Conservation (phyloP, 768 basidiomycete species). For the Hygrocybe punicea region DNA sequence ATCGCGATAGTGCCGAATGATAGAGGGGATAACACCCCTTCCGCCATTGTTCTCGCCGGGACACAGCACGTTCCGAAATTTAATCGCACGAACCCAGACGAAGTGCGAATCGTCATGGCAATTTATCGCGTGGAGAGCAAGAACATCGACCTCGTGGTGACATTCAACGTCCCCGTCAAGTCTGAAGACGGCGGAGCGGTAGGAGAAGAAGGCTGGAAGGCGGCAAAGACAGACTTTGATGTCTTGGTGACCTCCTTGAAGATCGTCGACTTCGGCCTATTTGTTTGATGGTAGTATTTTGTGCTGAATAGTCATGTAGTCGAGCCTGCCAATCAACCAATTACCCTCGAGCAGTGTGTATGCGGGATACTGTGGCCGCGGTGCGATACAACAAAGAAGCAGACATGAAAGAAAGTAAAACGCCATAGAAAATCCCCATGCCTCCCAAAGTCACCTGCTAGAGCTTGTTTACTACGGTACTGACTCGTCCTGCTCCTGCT, state of each 20-base stretch:
- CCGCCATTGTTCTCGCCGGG: slow-evolving; percentile 63
- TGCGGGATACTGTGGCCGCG: too few relatives aligned
- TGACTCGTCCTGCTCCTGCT: neutral
- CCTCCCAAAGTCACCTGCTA: neutral
- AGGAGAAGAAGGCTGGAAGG: slow-evolving; percentile 33
- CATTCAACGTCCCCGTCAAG: slow-evolving; percentile 72
- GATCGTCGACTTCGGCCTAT: slow-evolving; percentile 68
- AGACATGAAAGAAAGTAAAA: neutral
- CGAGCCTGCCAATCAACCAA: neutral
- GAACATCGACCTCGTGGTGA: slow-evolving; percentile 76
- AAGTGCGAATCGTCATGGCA: slow-evolving; percentile 73
- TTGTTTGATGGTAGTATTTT: slow-evolving; percentile 44
- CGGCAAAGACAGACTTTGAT: slow-evolving; percentile 49
- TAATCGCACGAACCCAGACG: slow-evolving; percentile 55
- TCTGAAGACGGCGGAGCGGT: slow-evolving; percentile 46
- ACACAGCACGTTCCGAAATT: slow-evolving; percentile 75
- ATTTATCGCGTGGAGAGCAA: slow-evolving; percentile 74
- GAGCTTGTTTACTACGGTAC: neutral
- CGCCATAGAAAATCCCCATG: neutral
- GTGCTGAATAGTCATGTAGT: slow-evolving; percentile 3
- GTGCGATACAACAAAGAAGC: neutral
- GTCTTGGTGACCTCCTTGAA: slow-evolving; percentile 54
- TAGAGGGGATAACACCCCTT: slow-evolving; percentile 50
- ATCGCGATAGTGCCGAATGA: slow-evolving; percentile 41
- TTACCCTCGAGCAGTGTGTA: too few relatives aligned